These are phyloP conservation scores for Trametes elegans DNA, from an alignment of 768 basidiomycete species.

Conservation along the genomic window DNA sequence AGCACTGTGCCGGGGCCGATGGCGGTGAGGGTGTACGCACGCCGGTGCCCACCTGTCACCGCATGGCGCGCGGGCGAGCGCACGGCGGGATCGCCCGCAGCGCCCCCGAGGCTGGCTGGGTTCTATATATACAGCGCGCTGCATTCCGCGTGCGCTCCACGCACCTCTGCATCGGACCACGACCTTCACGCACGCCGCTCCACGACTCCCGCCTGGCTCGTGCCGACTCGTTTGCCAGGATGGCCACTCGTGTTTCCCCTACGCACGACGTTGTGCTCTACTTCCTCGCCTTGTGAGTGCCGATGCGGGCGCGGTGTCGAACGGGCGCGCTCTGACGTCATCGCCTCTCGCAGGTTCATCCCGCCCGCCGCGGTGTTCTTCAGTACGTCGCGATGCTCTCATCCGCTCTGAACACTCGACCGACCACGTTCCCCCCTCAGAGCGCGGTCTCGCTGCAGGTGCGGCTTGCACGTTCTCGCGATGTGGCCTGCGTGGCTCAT, in stretches of 20 bases:
- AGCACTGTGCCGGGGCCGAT: no score
- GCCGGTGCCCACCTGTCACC: no score
- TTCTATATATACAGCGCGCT: no score
- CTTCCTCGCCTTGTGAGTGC: slow-evolving; percentile 32
- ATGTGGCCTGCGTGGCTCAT: no score
- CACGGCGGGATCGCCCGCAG: no score
- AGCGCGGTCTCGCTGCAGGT: slow-evolving; percentile 29
- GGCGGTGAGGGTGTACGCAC: no score
- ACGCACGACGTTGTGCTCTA: slow-evolving; percentile 29
- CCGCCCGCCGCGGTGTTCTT: slow-evolving; percentile 33
- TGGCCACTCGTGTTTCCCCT: slow-evolving; percentile 21
- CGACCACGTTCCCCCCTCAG: slow-evolving; percentile 7
- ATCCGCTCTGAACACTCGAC: no score
- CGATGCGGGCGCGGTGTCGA: neutral
- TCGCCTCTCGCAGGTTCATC: slow-evolving; percentile 26
- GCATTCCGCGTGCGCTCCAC: no score
- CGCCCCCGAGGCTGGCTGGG: no score
- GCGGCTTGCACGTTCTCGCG: neutral
- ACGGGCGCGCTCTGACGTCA: neutral
- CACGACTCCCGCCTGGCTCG: neutral
- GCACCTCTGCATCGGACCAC: no score
- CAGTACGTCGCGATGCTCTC: slow-evolving; percentile 18
- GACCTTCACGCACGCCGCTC: neutral
- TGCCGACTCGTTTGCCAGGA: slow-evolving; percentile 34
- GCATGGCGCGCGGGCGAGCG: no score